Conservation (phyloP, 805 yeast genomes). For the Zygoascus flipseniorum region DNA sequence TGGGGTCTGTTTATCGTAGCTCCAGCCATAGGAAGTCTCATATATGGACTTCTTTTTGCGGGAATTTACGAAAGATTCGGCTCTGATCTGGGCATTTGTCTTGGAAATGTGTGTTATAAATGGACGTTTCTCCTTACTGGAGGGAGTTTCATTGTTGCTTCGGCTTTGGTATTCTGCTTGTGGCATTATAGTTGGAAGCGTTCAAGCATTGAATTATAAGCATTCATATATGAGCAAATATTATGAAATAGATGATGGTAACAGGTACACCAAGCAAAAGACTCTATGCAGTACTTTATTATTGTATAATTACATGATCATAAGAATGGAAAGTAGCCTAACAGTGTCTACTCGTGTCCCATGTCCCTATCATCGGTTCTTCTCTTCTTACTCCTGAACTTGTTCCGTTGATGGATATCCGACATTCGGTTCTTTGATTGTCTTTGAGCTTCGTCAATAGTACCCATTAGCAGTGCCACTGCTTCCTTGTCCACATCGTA, state of each 20-base stretch:
- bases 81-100: slow-evolving; percentile 6
- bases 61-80: slow-evolving; percentile 40
- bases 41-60: slow-evolving; percentile 67
- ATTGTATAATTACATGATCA: no score
- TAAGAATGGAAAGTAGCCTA: no score
- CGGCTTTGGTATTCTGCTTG: slow-evolving; percentile 8
- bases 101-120: slow-evolving; percentile 20
- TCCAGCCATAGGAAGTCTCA: slow-evolving; percentile 73
- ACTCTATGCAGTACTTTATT: not conserved
- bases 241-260: not conserved
- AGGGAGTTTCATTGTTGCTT: slow-evolving; percentile 18
- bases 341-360: slow-evolving; percentile 29
- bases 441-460: slow-evolving; percentile 86
- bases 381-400: slow-evolving; percentile 29
- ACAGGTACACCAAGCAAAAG: not conserved
- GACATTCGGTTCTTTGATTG: slow-evolving; percentile 79
- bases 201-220: not conserved
- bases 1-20: slow-evolving; percentile 89
- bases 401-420: slow-evolving; percentile 46
- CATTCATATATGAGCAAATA: not conserved
- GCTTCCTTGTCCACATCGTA: slow-evolving; percentile 71
- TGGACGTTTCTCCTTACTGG: slow-evolving; percentile 23
- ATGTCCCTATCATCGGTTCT: slow-evolving; percentile 39
- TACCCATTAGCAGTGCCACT: slow-evolving; percentile 67
- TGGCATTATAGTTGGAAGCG: slow-evolving; percentile 17